Base-by-base conservation (phyloP, 768 basidiomycete genomes). In the Leccinum variicolor region DNA sequence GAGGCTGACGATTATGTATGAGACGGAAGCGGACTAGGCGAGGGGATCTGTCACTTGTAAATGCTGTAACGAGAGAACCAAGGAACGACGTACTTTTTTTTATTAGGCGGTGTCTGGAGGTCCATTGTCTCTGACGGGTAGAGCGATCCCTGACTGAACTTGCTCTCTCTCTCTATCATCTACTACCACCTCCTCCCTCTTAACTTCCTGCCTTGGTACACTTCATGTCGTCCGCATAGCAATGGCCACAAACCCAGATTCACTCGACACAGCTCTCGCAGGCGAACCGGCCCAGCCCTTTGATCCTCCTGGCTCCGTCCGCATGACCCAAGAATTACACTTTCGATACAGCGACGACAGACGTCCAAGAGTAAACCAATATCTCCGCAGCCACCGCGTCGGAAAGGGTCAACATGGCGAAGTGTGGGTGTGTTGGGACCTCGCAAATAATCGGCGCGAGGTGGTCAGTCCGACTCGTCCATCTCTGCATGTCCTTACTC, bases 371-470 rank as follows among this genome's bases (percentile, higher is more conserved):
- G 73, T 97, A 63, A 98, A 98, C 76, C 90, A 95, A 73, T 98
- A 96, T 72, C 76, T 85, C 50, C 84, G 94, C 56, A 78, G 86
- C 53, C 78, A 81, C 55, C 82, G 83, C 66, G 85, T 97, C 21
- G 95, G 95, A 21, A 84, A 82, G 57, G 95, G 95, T 13, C 90
- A 92, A 68, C 94, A 97, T 67, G 95, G 95, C 50, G 85, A 89
- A 66, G 95, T 98, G 59, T 90, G 85, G 73, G 77, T 89, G 4
- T 92, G 90, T 33, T 80, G 67, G 68, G 82, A 83, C 72, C 77
- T 72, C 69, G 75, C 63, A 63, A 69, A 65, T 66, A 77, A 71
- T 68, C 75, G 80, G 69, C 75, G 81, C 77, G 68, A 73, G 81
- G 69, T 80, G 54, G 76, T 78, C 60, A 70, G 78, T 76, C 43